Conservation (phyloP, 2,329 filamentous ascomycete species). For the Catunica adiposa region DNA sequence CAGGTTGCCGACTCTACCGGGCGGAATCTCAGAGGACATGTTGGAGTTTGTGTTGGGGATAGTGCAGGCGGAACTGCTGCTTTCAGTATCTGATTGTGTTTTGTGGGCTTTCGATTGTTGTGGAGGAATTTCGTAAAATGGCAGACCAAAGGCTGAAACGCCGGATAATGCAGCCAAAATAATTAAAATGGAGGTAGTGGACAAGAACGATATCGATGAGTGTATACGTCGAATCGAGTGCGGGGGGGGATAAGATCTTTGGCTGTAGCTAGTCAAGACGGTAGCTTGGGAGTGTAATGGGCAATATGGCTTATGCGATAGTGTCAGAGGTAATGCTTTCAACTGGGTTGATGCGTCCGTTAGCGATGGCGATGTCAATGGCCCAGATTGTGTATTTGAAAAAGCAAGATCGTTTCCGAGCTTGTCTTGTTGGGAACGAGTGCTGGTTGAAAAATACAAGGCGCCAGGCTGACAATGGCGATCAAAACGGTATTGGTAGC, state of each 20-base stretch:
- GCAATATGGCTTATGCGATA: too few species aligned
- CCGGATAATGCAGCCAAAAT: neutral
- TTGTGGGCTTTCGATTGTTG: too few species aligned
- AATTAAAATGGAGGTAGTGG: neutral
- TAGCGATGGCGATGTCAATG: too few species aligned
- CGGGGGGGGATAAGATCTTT: neutral
- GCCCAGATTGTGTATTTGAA: too few species aligned
- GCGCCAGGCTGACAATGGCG: neutral
- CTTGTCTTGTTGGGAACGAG: neutral
- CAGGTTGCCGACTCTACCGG: constrained; percentile 66
- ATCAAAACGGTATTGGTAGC: neutral
- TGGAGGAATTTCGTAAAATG: too few species aligned
- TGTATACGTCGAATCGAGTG: constrained; percentile 6
- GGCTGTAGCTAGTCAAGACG: neutral
- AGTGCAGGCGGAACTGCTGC: neutral
- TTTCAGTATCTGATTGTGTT: neutral
- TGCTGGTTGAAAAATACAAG: neutral
- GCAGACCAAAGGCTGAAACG: neutral
- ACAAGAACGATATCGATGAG: constrained; percentile 6
- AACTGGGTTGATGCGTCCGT: too few species aligned
- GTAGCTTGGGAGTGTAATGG: too few species aligned
- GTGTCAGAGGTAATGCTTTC: too few species aligned
- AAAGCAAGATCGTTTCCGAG: too few species aligned
- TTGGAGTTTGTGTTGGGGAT: neutral
- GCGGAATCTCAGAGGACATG: constrained; percentile 27